Base-by-base conservation (phyloP, 192 early-diverging fungal species). In the Coemansia sp. region DNA sequence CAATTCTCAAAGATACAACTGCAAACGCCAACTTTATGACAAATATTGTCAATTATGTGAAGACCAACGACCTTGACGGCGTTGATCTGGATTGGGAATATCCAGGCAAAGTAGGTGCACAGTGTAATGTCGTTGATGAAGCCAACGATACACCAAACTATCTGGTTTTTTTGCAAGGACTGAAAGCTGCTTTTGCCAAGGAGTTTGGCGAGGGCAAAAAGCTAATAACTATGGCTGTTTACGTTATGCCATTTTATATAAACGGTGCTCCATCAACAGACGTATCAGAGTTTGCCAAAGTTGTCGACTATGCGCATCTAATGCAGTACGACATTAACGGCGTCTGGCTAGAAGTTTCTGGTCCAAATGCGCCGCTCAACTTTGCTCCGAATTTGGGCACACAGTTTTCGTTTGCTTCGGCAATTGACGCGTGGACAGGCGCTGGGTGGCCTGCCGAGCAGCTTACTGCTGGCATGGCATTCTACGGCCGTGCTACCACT, bases 1-100 rank as follows among this genome's bases (percentile, higher is more conserved):
- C 69, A 4, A 86, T 90, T 57, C 63, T 82, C 10, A 81, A 85
- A 19, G 64, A 64, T 39, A 3, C 67, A 5, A 59, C 39, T 2
- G 55, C 76, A 6, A 82, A 88, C 47, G 83, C 72, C 31, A 83
- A 61, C 12, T 78, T 90, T 51, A 85, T 89, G 27, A 74, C 84
- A 16, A 85, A 83, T 61, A 89, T 87, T 41, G 55, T 89, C 41
- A 67, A 75, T 10, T 84, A 84, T 21, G 83, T 89, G 37, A 64
- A 77, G 48, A 65, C 65, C 35, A 83, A 87, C 37, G 62, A 72
- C 8, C 74, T 85, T 5, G 85, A 88, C 64, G 87, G 87, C 7
- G 68, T 82, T 16, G 90, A 92, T 64, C 82, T 91, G 60, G 91
- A 91, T 62, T 90, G 82, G 87, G 90, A 92, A 66, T 90, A 87